A percentile compares a stretch with the other conserved stretches of the same genome.
These are phyloP conservation scores for Taphrina pruni DNA, from an alignment of 1,139 yeast genomes.

Conservation along the genomic window DNA sequence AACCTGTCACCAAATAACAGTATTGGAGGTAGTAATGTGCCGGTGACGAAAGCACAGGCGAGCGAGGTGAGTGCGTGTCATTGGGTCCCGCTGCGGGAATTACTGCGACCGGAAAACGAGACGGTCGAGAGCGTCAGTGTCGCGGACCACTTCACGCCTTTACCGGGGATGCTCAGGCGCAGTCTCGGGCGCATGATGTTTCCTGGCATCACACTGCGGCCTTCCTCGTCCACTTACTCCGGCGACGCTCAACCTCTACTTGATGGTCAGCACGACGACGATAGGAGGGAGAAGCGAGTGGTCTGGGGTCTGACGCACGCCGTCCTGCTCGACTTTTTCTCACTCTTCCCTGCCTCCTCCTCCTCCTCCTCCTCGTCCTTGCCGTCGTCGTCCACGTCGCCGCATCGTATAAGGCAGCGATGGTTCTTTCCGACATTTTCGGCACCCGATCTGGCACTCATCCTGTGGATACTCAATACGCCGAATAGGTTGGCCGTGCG, in stretches of 20 bases:
- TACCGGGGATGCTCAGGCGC: slow-evolving; percentile 41
- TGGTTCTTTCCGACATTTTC: slow-evolving; percentile 35
- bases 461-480: slow-evolving; percentile 18
- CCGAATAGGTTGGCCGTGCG: slow-evolving; percentile 11
- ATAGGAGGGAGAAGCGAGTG: slow-evolving; percentile 24
- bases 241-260: neutral
- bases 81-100: slow-evolving; percentile 52
- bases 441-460: slow-evolving; percentile 15
- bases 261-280: neutral
- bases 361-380: neutral
- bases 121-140: slow-evolving; percentile 47
- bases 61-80: slow-evolving; percentile 51
- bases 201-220: slow-evolving; percentile 50
- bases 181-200: slow-evolving; percentile 51
- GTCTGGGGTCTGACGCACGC: slow-evolving; percentile 55
- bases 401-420: too few species aligned
- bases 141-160: neutral
- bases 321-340: slow-evolving; percentile 51
- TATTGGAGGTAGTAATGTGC: too few species aligned
- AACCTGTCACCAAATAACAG: too few species aligned
- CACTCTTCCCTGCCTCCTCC: slow-evolving; percentile 42
- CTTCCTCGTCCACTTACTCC: slow-evolving; percentile 41
- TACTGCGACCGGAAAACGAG: slow-evolving; percentile 47
- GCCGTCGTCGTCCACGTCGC: too few species aligned
- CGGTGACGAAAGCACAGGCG: neutral